Percentiles rank a stretch among this genome's conserved stretches.
Conservation (phyloP, 495 filamentous ascomycete genomes). For the Penicillium riverlandense region DNA sequence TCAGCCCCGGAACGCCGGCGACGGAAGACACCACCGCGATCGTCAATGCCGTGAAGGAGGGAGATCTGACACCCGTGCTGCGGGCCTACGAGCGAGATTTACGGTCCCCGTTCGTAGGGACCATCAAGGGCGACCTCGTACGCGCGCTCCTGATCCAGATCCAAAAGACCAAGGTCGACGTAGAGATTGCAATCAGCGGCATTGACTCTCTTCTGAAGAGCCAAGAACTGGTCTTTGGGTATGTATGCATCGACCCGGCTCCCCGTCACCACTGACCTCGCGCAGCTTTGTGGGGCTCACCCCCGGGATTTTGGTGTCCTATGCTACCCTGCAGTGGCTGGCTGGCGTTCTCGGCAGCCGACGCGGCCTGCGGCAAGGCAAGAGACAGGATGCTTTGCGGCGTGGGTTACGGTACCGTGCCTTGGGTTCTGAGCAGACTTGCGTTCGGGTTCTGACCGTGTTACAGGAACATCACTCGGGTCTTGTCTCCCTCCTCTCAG, state of each 20-base stretch:
- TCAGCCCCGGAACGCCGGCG: slow-evolving; percentile 41
- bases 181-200: slow-evolving; percentile 90
- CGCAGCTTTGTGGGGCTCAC: slow-evolving; percentile 78
- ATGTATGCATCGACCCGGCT: slow-evolving; percentile 2
- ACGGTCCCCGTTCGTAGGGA: slow-evolving; percentile 67
- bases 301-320: slow-evolving; percentile 77
- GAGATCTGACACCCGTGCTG: slow-evolving; percentile 86
- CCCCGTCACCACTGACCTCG: slow-evolving; percentile 9
- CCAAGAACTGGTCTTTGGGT: slow-evolving; percentile 93
- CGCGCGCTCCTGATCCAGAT: slow-evolving; percentile 90
- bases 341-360: slow-evolving; percentile 57
- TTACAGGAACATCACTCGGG: slow-evolving; percentile 69
- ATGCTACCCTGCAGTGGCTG: slow-evolving; percentile 68
- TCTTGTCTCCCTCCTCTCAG: slow-evolving; percentile 58
- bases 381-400: slow-evolving; percentile 56
- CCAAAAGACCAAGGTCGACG: slow-evolving; percentile 97
- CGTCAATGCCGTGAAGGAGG: slow-evolving; percentile 71
- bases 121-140: slow-evolving; percentile 77
- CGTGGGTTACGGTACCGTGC: slow-evolving; percentile 58
- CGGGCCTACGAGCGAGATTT: slow-evolving; percentile 86
- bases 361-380: slow-evolving; percentile 52
- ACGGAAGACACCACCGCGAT: slow-evolving; percentile 58
- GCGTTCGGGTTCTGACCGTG: neutral
- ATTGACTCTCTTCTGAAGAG: slow-evolving; percentile 90
- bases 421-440: neutral